Conservation (phyloP, 2,329 filamentous ascomycete species). For the Fusarium caatingaense region DNA sequence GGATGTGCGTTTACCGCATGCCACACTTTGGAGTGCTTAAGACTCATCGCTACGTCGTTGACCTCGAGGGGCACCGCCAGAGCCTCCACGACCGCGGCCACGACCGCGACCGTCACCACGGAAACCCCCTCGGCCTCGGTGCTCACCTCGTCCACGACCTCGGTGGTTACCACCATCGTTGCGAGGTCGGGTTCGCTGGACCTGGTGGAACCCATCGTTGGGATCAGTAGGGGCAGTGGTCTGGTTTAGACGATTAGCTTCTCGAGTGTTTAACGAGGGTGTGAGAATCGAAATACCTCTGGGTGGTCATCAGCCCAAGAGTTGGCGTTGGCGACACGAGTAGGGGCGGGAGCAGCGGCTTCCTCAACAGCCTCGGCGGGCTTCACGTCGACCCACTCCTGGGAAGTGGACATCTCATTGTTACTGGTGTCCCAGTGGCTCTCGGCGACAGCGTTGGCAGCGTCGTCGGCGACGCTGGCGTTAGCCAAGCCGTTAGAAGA, state of each 20-base stretch:
- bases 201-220: conserved; percentile 79
- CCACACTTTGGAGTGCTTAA: conserved; percentile 47
- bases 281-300: conserved; percentile 54
- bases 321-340: conserved; percentile 65
- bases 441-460: conserved; percentile 71
- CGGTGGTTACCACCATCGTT: conserved; percentile 60
- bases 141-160: conserved; percentile 60
- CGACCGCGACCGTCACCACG: conserved; percentile 61
- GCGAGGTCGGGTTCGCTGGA: conserved; percentile 70
- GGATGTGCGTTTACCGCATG: conserved; percentile 43
- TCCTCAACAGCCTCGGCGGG: conserved; percentile 81
- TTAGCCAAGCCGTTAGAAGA: conserved; percentile 59
- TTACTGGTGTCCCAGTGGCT: conserved; percentile 71
- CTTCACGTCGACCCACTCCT: conserved; percentile 79
- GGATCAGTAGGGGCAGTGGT: conserved; percentile 55
- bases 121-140: conserved; percentile 64
- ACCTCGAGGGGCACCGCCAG: conserved; percentile 50
- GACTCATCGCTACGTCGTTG: conserved; percentile 56
- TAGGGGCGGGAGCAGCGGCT: conserved; percentile 66
- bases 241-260: conserved; percentile 30
- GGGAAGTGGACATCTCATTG: conserved; percentile 59
- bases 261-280: not conserved
- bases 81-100: conserved; percentile 54
- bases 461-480: conserved; percentile 62
- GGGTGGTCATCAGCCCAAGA: conserved; percentile 88